A percentile compares a stretch with the other conserved stretches of the same genome.
Evolutionary conservation across 192 early-diverging fungal genomes (phyloP).

Genomic region (Backusella australiensis): DNA sequence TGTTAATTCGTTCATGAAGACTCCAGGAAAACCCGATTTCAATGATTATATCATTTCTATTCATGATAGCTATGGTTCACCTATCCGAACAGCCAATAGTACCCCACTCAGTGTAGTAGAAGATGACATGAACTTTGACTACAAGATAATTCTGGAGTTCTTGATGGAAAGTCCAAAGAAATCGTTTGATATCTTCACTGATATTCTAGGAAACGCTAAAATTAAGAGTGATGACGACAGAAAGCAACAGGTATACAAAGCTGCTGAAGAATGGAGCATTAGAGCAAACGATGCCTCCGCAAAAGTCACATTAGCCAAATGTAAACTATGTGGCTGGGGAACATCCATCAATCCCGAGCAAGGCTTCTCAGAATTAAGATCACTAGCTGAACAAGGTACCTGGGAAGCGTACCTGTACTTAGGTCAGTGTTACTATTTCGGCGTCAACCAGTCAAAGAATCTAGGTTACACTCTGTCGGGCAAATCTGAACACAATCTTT

Average conservation of each 20-base stretch:
- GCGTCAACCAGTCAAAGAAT: constrained; percentile 12
- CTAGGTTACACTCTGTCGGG: neutral
- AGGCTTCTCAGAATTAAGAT: constrained; percentile 23
- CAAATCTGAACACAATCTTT: neutral
- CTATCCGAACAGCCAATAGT: neutral
- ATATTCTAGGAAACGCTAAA: neutral
- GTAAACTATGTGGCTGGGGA: constrained; percentile 35
- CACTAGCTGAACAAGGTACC: constrained; percentile 17
- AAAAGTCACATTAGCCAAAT: constrained; percentile 33
- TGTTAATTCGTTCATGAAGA: constrained; percentile 6
- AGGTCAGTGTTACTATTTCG: constrained; percentile 29
- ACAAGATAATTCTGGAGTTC: neutral
- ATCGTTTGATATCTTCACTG: constrained; percentile 1
- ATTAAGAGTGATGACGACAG: neutral
- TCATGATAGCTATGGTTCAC: neutral
- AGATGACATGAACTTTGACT: neutral
- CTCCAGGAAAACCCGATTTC: neutral
- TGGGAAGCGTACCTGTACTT: constrained; percentile 33
- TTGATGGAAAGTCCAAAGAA: neutral
- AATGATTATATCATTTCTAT: constrained; percentile 6
- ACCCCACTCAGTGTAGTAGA: neutral
- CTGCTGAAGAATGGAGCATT: constrained; percentile 3
- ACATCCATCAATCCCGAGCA: constrained; percentile 9
- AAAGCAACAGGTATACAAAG: constrained; percentile 10
- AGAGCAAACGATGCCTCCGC: constrained; percentile 13